phyloP scores from a whole-genome alignment of 768 basidiomycete species.

The Rhizopogon vesiculosus region DNA sequence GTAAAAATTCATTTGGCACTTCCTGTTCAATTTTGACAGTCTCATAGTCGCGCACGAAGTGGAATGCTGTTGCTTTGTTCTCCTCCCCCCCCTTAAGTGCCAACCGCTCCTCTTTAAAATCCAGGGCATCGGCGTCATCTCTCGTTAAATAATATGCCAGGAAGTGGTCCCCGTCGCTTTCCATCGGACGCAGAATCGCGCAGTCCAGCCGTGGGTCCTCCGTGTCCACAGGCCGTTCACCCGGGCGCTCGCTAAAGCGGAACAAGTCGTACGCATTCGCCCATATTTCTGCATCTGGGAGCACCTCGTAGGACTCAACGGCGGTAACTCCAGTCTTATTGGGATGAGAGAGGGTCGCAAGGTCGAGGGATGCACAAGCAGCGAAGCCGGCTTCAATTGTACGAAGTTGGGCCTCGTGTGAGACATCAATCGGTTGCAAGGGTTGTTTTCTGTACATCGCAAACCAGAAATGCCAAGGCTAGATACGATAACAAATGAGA shows the following conservation, averaged over 20 bases:
- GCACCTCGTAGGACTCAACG: slow-evolving; percentile 75
- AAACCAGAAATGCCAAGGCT: background rate
- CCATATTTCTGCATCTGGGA: slow-evolving; percentile 86
- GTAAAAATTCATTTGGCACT: slow-evolving; percentile 77
- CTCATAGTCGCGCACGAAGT: slow-evolving; percentile 81
- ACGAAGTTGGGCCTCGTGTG: slow-evolving; percentile 66
- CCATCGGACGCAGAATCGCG: slow-evolving; percentile 83
- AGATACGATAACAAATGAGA: slow-evolving; percentile 4
- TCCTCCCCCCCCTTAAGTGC: slow-evolving; percentile 47
- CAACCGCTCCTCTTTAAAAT: slow-evolving; percentile 57
- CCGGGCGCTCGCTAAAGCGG: slow-evolving; percentile 80
- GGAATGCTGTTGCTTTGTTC: slow-evolving; percentile 64
- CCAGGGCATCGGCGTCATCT: slow-evolving; percentile 64
- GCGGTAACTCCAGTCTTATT: slow-evolving; percentile 73
- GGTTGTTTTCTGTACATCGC: slow-evolving; percentile 40
- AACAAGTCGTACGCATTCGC: slow-evolving; percentile 87
- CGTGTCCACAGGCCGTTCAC: slow-evolving; percentile 65
- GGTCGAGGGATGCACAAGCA: slow-evolving; percentile 51
- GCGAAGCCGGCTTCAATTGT: slow-evolving; percentile 78
- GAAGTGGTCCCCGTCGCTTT: slow-evolving; percentile 85
- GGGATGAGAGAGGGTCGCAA: slow-evolving; percentile 64
- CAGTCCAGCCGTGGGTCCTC: slow-evolving; percentile 82
- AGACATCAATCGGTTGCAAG: slow-evolving; percentile 59
- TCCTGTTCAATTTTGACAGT: slow-evolving; percentile 85
- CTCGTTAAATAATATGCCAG: slow-evolving; percentile 79